Conservation (phyloP, 139 green algal species). For the Diplosphaera chodatii region DNA sequence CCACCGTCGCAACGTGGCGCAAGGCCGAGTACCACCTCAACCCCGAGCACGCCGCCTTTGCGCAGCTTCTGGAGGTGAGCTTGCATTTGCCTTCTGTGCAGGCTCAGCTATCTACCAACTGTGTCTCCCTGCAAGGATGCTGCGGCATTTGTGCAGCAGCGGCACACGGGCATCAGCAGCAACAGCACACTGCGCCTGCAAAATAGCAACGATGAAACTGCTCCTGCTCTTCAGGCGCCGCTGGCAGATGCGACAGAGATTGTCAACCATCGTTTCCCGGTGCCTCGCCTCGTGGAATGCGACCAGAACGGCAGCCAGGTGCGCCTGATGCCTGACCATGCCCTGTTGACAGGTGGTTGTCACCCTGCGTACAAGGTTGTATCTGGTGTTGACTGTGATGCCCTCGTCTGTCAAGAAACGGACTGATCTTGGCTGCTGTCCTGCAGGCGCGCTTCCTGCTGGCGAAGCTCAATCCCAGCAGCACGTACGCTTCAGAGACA, state of each 20-base stretch:
- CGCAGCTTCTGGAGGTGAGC: constrained; percentile 70
- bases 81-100: no score
- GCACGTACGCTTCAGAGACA: constrained; percentile 75
- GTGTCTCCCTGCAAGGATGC: no score
- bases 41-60: constrained; percentile 86
- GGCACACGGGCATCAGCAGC: no score
- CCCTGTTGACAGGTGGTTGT: no score
- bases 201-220: no score
- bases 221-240: no score
- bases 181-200: no score
- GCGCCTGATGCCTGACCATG: background rate
- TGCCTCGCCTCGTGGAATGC: constrained; percentile 90
- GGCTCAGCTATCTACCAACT: no score
- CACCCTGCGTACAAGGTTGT: no score
- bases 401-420: no score
- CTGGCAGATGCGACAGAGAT: constrained; percentile 60
- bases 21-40: constrained; percentile 84
- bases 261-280: constrained; percentile 75
- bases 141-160: no score
- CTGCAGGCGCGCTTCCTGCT: constrained; percentile 92
- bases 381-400: no score
- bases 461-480: constrained; percentile 90
- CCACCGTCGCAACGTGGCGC: constrained; percentile 87
- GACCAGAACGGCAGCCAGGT: constrained; percentile 89
- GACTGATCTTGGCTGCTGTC: background rate